phyloP scores from a whole-genome alignment of 148 eudicot genomes.

The Amaranthus hypochondriacus region DNA sequence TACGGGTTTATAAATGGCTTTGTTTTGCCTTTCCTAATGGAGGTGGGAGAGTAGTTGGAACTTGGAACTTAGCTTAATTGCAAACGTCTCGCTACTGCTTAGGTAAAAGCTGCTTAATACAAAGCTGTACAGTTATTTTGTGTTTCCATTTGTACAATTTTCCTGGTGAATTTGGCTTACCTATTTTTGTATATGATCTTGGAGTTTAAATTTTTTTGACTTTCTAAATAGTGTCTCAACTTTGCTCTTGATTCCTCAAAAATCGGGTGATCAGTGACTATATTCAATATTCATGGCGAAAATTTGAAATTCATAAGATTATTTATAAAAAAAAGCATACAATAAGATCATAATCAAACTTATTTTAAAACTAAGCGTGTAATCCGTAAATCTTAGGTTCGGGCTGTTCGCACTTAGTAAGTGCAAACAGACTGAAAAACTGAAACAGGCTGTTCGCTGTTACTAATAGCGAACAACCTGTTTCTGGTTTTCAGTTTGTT shows the following conservation, averaged over 20 bases:
- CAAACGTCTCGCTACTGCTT: neutral
- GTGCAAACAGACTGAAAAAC: no score
- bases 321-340: no score
- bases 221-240: no score
- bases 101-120: neutral
- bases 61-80: slow-evolving; percentile 10
- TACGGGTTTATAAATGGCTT: slow-evolving; percentile 19
- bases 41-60: slow-evolving; percentile 6
- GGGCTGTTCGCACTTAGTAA: no score
- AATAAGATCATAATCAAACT: no score
- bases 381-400: no score
- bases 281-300: no score
- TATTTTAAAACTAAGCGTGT: no score
- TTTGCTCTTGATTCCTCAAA: neutral
- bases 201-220: neutral
- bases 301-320: no score
- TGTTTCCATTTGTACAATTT: neutral
- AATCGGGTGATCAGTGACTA: neutral
- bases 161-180: slow-evolving; percentile 3
- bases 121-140: slow-evolving; percentile 16
- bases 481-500: no score
- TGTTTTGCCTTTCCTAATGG: slow-evolving; percentile 9
- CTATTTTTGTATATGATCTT: neutral
- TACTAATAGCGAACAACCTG: no score
- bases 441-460: no score